A percentile compares a stretch with the other conserved stretches of the same genome.
Conservation (phyloP, 1,139 yeast species). For the Suhomyces yuchorum region DNA sequence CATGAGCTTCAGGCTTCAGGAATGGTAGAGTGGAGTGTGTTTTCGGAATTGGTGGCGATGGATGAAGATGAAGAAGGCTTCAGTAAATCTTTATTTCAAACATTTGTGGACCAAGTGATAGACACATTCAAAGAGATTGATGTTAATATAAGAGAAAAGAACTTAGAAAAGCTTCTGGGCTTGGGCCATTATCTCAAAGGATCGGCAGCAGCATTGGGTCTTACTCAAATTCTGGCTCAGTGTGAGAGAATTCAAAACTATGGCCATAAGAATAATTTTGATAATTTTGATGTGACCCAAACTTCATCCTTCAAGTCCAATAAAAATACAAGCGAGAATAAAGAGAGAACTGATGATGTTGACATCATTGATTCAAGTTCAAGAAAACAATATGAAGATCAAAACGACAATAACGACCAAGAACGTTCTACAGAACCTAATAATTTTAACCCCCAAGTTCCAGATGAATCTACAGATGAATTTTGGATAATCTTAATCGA, state of each 20-base stretch:
- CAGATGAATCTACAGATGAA: conserved; percentile 31
- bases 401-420: conserved; percentile 11
- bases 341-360: conserved; percentile 2
- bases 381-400: conserved; percentile 3
- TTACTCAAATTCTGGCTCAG: conserved; percentile 75
- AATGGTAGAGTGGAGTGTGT: conserved; percentile 84
- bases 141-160: conserved; percentile 45
- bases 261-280: conserved; percentile 59
- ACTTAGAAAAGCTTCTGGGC: conserved; percentile 65
- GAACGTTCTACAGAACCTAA: conserved; percentile 7
- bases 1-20: conserved; percentile 53
- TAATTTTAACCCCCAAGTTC: conserved; percentile 9
- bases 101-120: conserved; percentile 87
- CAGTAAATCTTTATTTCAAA: conserved; percentile 71
- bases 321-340: not conserved
- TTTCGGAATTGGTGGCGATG: conserved; percentile 88
- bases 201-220: conserved; percentile 91
- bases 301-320: conserved; percentile 8
- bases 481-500: conserved; percentile 53
- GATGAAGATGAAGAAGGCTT: conserved; percentile 92
- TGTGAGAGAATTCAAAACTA: conserved; percentile 94
- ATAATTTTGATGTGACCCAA: conserved; percentile 34
- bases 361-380: conserved; percentile 1
- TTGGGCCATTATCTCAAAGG: conserved; percentile 95
- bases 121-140: conserved; percentile 78